phyloP scores from a whole-genome alignment of 768 basidiomycete genomes.

The Agaricus sinodeliciosus region DNA sequence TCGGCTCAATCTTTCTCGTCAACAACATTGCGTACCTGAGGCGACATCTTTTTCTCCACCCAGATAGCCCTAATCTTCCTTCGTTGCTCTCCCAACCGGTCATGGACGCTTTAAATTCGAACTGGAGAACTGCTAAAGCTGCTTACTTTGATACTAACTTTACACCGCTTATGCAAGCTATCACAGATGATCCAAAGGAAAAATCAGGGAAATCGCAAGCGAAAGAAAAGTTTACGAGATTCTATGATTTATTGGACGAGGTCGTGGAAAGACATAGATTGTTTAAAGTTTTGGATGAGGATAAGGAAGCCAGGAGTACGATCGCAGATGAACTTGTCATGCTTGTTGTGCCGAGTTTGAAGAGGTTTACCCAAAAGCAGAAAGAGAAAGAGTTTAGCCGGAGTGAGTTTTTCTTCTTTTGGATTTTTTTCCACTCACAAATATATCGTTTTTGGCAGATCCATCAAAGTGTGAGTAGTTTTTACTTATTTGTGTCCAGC shows the following conservation, averaged over 20 bases:
- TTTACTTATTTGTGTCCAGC: background rate
- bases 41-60: slow-evolving; percentile 47
- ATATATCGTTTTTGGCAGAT: slow-evolving; percentile 31
- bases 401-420: slow-evolving; percentile 39
- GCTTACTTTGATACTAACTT: slow-evolving; percentile 83
- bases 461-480: slow-evolving; percentile 59
- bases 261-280: slow-evolving; percentile 69
- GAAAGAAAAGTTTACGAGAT: slow-evolving; percentile 79
- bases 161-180: slow-evolving; percentile 66
- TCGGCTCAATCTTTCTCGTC: slow-evolving; percentile 70
- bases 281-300: slow-evolving; percentile 66
- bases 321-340: slow-evolving; percentile 71
- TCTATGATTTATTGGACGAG: slow-evolving; percentile 78
- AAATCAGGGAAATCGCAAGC: slow-evolving; percentile 51
- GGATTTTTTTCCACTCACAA: background rate
- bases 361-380: slow-evolving; percentile 69
- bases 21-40: slow-evolving; percentile 76
- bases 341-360: slow-evolving; percentile 68
- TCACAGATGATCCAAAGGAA: slow-evolving; percentile 56
- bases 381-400: slow-evolving; percentile 81
- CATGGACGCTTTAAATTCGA: slow-evolving; percentile 56
- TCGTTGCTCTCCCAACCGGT: slow-evolving; percentile 55
- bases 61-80: slow-evolving; percentile 37
- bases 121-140: slow-evolving; percentile 76
- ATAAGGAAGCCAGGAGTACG: slow-evolving; percentile 48